These are phyloP conservation scores for Mycena metata DNA, from an alignment of 768 basidiomycete genomes.

Conservation along the genomic window DNA sequence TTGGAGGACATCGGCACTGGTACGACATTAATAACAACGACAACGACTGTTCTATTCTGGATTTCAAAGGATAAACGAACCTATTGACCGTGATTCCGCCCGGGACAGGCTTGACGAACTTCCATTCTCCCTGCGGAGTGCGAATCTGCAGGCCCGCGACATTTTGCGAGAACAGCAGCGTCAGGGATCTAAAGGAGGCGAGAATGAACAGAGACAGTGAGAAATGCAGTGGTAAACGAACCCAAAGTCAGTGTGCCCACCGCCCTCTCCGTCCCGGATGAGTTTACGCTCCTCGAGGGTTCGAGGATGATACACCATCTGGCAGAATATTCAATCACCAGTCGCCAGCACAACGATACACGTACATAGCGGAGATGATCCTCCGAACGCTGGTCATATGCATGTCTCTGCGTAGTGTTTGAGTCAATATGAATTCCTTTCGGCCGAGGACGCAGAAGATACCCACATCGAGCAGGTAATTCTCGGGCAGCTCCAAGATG, in stretches of 20 bases:
- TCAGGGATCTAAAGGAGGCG: slow-evolving; percentile 47
- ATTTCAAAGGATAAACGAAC: slow-evolving; percentile 3
- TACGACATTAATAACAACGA: neutral
- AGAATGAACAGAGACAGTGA: neutral
- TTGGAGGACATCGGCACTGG: slow-evolving; percentile 50
- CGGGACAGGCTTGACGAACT: slow-evolving; percentile 49
- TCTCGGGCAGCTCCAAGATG: slow-evolving; percentile 62
- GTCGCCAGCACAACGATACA: neutral
- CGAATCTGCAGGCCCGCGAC: slow-evolving; percentile 55
- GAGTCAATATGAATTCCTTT: neutral
- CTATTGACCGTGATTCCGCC: slow-evolving; percentile 47
- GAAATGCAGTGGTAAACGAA: slow-evolving; percentile 30
- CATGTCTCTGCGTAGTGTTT: slow-evolving; percentile 44
- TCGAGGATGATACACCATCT: slow-evolving; percentile 57
- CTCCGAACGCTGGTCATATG: slow-evolving; percentile 50
- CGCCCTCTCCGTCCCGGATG: slow-evolving; percentile 58
- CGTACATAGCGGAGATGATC: slow-evolving; percentile 52
- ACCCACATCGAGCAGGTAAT: slow-evolving; percentile 52
- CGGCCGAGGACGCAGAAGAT: neutral
- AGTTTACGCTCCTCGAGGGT: slow-evolving; percentile 55
- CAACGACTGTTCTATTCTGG: no score
- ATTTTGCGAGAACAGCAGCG: slow-evolving; percentile 53
- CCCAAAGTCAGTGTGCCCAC: slow-evolving; percentile 58
- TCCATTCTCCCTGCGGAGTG: slow-evolving; percentile 50
- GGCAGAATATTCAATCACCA: slow-evolving; percentile 4